phyloP scores from a whole-genome alignment of 2,329 filamentous ascomycete genomes.

The Saccharata proteae region DNA sequence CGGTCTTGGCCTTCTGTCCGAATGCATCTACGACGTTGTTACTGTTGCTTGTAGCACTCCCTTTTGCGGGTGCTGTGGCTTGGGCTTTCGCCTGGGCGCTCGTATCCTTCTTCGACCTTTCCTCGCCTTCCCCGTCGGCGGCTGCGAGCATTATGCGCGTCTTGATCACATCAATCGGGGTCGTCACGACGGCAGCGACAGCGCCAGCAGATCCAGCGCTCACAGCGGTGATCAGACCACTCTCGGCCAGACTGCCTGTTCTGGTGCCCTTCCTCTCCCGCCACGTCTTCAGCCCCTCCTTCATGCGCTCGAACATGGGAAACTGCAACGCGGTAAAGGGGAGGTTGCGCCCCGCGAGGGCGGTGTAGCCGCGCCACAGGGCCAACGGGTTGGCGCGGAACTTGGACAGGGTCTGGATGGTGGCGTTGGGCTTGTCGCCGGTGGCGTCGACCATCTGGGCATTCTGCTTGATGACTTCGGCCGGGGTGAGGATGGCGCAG shows the following conservation, averaged over 20 bases:
- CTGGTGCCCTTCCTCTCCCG: slow-evolving; percentile 26
- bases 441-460: slow-evolving; percentile 64
- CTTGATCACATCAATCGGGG: slow-evolving; percentile 81
- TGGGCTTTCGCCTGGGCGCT: slow-evolving; percentile 8
- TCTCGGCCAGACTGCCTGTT: slow-evolving; percentile 45
- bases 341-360: slow-evolving; percentile 68
- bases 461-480: slow-evolving; percentile 88
- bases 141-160: slow-evolving; percentile 71
- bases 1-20: neutral
- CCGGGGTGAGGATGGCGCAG: slow-evolving; percentile 75
- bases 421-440: slow-evolving; percentile 33
- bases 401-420: slow-evolving; percentile 42
- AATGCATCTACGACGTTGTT: too few relatives aligned
- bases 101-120: slow-evolving; percentile 11
- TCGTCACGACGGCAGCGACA: slow-evolving; percentile 69
- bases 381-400: slow-evolving; percentile 46
- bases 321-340: slow-evolving; percentile 85
- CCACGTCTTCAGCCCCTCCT: slow-evolving; percentile 38
- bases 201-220: slow-evolving; percentile 65
- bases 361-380: slow-evolving; percentile 62
- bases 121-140: slow-evolving; percentile 12
- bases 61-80: slow-evolving; percentile 1
- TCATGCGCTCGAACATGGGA: slow-evolving; percentile 67
- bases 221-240: slow-evolving; percentile 56
- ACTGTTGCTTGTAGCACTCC: neutral